Percentiles rank a stretch among this genome's conserved stretches.
These are phyloP conservation scores for Candida manassasensis DNA, from an alignment of 805 yeast genomes.

Conservation along the genomic window DNA sequence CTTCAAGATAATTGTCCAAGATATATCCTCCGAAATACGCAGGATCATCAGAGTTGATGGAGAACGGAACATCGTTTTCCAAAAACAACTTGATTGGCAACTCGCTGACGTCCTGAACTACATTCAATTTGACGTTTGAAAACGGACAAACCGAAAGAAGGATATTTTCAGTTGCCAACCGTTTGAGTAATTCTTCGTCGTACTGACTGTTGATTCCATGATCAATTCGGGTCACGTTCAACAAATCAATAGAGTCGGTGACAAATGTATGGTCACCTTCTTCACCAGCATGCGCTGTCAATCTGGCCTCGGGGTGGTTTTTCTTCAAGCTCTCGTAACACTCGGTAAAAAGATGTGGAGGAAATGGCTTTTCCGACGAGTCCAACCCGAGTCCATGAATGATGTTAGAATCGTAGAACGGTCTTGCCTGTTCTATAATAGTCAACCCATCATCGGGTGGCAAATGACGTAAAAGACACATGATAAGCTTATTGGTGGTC, in stretches of 20 bases:
- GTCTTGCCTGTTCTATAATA: conserved; percentile 50
- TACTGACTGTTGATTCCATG: conserved; percentile 71
- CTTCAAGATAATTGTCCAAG: conserved; percentile 66
- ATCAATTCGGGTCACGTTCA: conserved; percentile 68
- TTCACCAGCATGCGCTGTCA: conserved; percentile 89
- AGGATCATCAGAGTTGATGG: conserved; percentile 50
- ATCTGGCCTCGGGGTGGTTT: conserved; percentile 48
- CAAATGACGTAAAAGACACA: conserved; percentile 78
- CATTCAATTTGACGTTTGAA: conserved; percentile 72
- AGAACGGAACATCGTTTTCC: conserved; percentile 62
- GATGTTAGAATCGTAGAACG: conserved; percentile 50
- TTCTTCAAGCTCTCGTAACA: conserved; percentile 51
- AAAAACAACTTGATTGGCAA: conserved; percentile 61
- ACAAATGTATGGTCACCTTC: conserved; percentile 79
- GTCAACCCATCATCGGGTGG: conserved; percentile 55
- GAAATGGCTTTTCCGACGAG: conserved; percentile 74
- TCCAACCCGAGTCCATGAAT: conserved; percentile 80
- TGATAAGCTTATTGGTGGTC: conserved; percentile 65
- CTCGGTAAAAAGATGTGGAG: conserved; percentile 63
- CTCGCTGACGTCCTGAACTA: conserved; percentile 61
- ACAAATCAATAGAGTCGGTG: conserved; percentile 49
- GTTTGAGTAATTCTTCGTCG: conserved; percentile 47
- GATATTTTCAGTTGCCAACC: conserved; percentile 51
- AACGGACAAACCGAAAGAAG: conserved; percentile 73
- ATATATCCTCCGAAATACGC: conserved; percentile 83